Base-by-base conservation (phyloP, 2,329 filamentous ascomycete genomes). In the Fusarium sp. region DNA sequence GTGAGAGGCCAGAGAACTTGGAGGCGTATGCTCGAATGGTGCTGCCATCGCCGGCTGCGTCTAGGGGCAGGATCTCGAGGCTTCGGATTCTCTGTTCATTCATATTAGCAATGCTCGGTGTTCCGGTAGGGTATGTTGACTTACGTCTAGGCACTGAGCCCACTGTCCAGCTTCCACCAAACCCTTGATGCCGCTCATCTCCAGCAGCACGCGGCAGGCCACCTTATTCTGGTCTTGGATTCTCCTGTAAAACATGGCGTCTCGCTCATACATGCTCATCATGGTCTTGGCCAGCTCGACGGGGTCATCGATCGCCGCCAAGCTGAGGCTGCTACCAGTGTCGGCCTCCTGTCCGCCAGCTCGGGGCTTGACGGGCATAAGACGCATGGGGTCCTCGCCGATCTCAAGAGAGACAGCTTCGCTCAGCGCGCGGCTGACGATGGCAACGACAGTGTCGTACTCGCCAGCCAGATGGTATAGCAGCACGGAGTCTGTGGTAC, bases 401-500 rank as follows among this genome's bases (percentile, higher is more conserved):
- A 97, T 87, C 73, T 97, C 94, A 13, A 95, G 86, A 14, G 93
- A 91, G 62, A 98, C 89, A 44, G 93, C 92, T 78, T 98, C 94
- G 56, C 94, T 96, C 35, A 99, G 85, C 5, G 94, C 91, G 39
- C 94, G 91, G 79, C 94, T 97, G 75, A 98, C 88, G 69, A 98
- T 95, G 25, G 87, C 84, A 43, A 97, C 89, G n/a, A 98, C 96
- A 54, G 90, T 94, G 77, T 99, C 94, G 77, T 97, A 98, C 78
- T 99, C 94, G 74, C 93, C 93, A 0, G 96, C 95, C 43, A 99
- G 85, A 78, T 99, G 95, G 78, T 97, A 98, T 51, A 99, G 85
- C 50, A 99, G 85, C 15, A 98, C 95, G 3, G 96, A 94, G 79
- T 99, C 96, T 1, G 95, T 96, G 3, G 91, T 94, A 49, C 96